Conservation (phyloP, 345 rosid genomes). For the Lepidium aucheri region DNA sequence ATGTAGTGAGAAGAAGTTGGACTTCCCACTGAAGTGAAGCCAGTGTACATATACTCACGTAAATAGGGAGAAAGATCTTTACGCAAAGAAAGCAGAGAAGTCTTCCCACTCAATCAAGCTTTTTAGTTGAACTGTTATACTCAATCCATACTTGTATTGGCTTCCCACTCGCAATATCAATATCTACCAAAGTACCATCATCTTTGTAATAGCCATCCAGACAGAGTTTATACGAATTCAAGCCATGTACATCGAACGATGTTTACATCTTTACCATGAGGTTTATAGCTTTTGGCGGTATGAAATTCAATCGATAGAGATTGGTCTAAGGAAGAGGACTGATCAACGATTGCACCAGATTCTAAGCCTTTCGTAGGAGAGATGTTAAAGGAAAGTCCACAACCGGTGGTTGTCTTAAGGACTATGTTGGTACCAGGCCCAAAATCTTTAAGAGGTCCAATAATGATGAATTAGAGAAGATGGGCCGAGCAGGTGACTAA, state of each 20-base stretch:
- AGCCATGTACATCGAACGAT: conserved; percentile 45
- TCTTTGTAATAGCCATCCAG: conserved; percentile 18
- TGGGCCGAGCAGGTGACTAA: too few relatives aligned
- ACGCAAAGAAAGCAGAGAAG: conserved; percentile 26
- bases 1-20: conserved; percentile 52
- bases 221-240: background rate
- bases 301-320: conserved; percentile 56
- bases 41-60: conserved; percentile 37
- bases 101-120: background rate
- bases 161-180: conserved; percentile 26
- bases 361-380: background rate
- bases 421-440: too few relatives aligned
- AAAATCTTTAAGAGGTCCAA: too few relatives aligned
- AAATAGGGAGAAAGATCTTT: conserved; percentile 21
- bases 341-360: background rate
- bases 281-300: conserved; percentile 38
- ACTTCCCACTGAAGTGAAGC: conserved; percentile 62
- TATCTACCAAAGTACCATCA: background rate
- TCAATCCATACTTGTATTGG: conserved; percentile 60
- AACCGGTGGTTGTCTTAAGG: conserved; percentile 10
- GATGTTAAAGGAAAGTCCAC: conserved; percentile 20
- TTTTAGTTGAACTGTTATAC: conserved; percentile 31
- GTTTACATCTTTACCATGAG: conserved; percentile 28
- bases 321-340: conserved; percentile 23
- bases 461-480: too few relatives aligned